Percentiles rank a stretch among this genome's conserved stretches.
Evolutionary conservation across 2,329 filamentous ascomycete genomes (phyloP).

Genomic region (Fusarium sp.): DNA sequence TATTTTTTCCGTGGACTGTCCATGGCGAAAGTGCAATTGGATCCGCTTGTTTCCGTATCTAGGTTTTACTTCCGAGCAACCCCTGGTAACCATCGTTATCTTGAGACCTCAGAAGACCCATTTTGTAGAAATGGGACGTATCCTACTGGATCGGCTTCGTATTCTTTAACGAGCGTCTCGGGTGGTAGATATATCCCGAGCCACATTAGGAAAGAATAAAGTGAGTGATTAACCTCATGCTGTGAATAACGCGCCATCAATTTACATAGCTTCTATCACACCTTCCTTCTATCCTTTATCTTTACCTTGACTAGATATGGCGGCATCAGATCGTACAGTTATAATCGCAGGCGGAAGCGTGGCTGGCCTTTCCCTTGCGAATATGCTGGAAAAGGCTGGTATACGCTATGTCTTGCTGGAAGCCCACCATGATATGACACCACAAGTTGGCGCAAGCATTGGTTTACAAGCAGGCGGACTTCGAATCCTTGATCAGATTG

Average conservation of each 20-base stretch:
- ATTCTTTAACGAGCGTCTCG: too few species aligned
- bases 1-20: too few species aligned
- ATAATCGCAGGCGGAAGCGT: conserved; percentile 33
- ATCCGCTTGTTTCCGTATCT: too few species aligned
- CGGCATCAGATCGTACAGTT: not conserved
- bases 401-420: conserved; percentile 66
- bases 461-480: conserved; percentile 58
- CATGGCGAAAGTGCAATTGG: too few species aligned
- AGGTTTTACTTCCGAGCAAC: too few species aligned
- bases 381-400: conserved; percentile 16
- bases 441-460: conserved; percentile 63
- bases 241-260: not conserved
- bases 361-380: conserved; percentile 28
- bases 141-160: too few species aligned
- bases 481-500: conserved; percentile 62
- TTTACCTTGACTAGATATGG: not conserved
- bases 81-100: too few species aligned
- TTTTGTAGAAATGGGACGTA: too few species aligned
- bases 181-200: too few species aligned
- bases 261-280: not conserved
- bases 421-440: conserved; percentile 56
- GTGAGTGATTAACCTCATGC: too few species aligned
- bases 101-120: too few species aligned
- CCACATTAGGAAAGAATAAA: too few species aligned
- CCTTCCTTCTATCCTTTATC: not conserved